phyloP scores from a whole-genome alignment of 768 basidiomycete genomes.

The Boletales sp. region DNA sequence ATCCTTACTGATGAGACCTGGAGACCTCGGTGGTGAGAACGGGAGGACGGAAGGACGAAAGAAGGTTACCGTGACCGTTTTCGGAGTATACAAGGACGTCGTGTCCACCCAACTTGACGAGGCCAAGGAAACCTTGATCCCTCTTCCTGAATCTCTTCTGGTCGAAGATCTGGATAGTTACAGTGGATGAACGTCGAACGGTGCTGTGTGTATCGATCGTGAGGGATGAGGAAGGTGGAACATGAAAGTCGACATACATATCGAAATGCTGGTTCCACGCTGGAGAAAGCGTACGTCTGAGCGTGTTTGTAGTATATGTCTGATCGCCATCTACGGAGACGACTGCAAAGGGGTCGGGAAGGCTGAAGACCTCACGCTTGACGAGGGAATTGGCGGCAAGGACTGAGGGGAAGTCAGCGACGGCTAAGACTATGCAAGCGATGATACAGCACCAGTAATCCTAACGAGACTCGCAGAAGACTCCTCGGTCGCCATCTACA shows the following conservation, averaged over 20 bases:
- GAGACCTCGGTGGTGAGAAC: conserved; percentile 9
- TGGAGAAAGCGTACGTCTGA: conserved; percentile 65
- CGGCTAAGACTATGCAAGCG: neutral
- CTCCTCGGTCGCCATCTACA: conserved; percentile 21
- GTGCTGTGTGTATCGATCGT: conserved; percentile 37
- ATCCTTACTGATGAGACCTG: conserved; percentile 72
- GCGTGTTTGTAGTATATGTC: conserved; percentile 70
- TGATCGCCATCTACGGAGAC: conserved; percentile 84
- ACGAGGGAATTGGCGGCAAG: conserved; percentile 70
- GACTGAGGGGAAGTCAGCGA: conserved; percentile 40
- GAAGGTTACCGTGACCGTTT: conserved; percentile 41
- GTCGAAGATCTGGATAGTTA: conserved; percentile 88
- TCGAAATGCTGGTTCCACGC: conserved; percentile 87
- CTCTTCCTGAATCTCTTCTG: conserved; percentile 83
- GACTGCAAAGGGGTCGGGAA: conserved; percentile 88
- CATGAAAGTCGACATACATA: conserved; percentile 50
- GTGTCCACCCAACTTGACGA: conserved; percentile 52
- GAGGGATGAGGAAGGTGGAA: conserved; percentile 5
- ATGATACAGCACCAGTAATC: conserved; percentile 21
- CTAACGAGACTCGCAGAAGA: conserved; percentile 11
- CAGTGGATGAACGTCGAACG: conserved; percentile 69
- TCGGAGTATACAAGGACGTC: conserved; percentile 50
- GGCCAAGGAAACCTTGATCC: conserved; percentile 75
- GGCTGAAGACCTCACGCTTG: conserved; percentile 74
- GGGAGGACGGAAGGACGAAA: neutral